phyloP scores from a whole-genome alignment of 23 red algal genomes.

The Cyanidium caldarium region DNA sequence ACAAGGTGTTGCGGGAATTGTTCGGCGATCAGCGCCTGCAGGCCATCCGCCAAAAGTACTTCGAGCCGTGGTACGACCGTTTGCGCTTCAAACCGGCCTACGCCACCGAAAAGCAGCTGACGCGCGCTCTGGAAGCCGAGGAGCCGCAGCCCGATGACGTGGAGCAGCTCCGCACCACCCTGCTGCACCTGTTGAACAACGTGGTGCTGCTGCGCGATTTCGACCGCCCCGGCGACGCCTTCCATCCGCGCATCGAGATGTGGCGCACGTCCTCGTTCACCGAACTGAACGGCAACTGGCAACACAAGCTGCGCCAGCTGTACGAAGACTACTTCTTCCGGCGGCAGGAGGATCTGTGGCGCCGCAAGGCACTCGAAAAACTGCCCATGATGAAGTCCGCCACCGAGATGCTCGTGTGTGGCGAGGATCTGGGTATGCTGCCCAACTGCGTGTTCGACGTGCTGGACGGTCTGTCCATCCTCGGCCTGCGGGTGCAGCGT shows the following conservation, averaged over 20 bases:
- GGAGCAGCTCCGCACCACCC: slow-evolving; percentile 1
- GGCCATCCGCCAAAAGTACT: slow-evolving; percentile 47
- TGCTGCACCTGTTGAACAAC: slow-evolving; percentile 47
- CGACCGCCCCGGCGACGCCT: slow-evolving; percentile 25
- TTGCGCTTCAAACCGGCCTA: slow-evolving; percentile 53
- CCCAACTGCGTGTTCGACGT: slow-evolving; percentile 60
- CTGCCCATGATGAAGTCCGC: slow-evolving; percentile 69
- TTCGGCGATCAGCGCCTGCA: slow-evolving; percentile 48
- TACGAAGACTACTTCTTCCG: slow-evolving; percentile 80
- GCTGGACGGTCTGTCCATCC: slow-evolving; percentile 46
- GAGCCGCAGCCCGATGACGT: background rate
- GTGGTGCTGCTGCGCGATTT: slow-evolving; percentile 57
- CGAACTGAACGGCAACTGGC: slow-evolving; percentile 61
- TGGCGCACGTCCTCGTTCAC: slow-evolving; percentile 31
- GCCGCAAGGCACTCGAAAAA: slow-evolving; percentile 42
- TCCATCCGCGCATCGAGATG: slow-evolving; percentile 69
- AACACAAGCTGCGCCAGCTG: slow-evolving; percentile 36
- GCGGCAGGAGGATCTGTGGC: slow-evolving; percentile 81
- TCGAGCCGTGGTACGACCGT: slow-evolving; percentile 49
- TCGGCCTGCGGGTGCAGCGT: slow-evolving; percentile 65
- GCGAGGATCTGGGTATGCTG: slow-evolving; percentile 71
- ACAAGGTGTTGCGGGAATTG: slow-evolving; percentile 38
- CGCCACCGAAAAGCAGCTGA: slow-evolving; percentile 47
- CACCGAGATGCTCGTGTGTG: slow-evolving; percentile 77
- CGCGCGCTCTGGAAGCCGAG: slow-evolving; percentile 5